Evolutionary conservation across 2,329 filamentous ascomycete species (phyloP), one percentile per base, ranked within the genome.

Genomic region (Pseudocercospora eumusae): DNA sequence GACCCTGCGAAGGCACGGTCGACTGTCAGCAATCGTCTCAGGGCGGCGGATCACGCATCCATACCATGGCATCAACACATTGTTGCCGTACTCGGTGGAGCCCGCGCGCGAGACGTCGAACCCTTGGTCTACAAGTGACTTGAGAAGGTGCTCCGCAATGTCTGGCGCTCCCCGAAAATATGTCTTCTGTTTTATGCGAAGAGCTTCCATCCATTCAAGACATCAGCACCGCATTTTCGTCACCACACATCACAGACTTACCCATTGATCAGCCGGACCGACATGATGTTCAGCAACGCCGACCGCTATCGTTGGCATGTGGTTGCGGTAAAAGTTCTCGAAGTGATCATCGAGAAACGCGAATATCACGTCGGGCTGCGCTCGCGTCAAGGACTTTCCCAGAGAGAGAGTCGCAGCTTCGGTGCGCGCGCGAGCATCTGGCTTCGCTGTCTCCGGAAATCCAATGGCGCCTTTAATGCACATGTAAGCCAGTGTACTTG

Each of bases 321-420:
- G 47, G 47, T 50, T 50, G 15, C 47, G 47, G 23, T 50, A 50
- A 27, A 50, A 50, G 47, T 50, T 50, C 47, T 50, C 47, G 23
- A 50, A 50, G 13, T 50, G 47, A 50, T 50, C 47, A 20, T 50
- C 47, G 15, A 50, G 23, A 25, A 50, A 50, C 18, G 47, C 47
- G 23, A 50, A 27, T 3, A 50, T 50, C 20, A 50, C 47, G 21
- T 50, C 47, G 1, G 47, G 47, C 18, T 13, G 15, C 8, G 47
- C 47, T 21, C 4, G 1, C 5, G 47, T 27, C 47, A 50, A 25
- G 6, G 47, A n/a, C 18, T 50, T 27, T 2, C 47, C 47, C 11
- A 50, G 13, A 5, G 47, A 10, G 13, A 11, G 15, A 28, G 47
- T n/a, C 2, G 47, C 47, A 27, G 21, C 21, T 27, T 50, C 47